Base-by-base conservation (phyloP, 192 early-diverging fungal genomes). In the Phycomyces blakesleeanus region DNA sequence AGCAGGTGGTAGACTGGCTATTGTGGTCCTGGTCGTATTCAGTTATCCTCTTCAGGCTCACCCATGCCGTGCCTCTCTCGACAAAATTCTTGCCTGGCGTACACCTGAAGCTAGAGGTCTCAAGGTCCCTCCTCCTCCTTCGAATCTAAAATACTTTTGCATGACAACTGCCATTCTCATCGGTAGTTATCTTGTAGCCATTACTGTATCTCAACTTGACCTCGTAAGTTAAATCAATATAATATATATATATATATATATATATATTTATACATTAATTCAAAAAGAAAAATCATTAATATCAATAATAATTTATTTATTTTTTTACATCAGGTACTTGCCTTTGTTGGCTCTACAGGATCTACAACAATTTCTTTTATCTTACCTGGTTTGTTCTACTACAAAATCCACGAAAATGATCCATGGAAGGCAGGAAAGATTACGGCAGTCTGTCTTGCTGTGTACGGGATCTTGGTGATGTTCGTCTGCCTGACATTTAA, bases 361-460 rank as follows among this genome's bases (percentile, higher is more conserved):
- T 95, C 93, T 2, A 98, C 95, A 0, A 88, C 87, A 29, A 93
- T 99, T 41, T 94, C 93, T 51, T 98, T 97, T 72, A 99, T 99
- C 60, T 76, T 99, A 18, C 97, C 97, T 0, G 93, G 94, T 3
- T 42, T 91, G 11, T 93, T 97, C 61, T 98, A 97, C 78, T 94
- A 87, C 78, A 94, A 91, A 75, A 61, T 95, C 47, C 86, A 89
- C 57, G 68, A 80, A 56, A 63, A 79, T 52, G 67, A 78, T 34
- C 76, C 79, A 6, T 92, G 89, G 89, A 77, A 78, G 16, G 39
- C 62, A 10, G 82, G 82, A 72, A 91, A 92, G 66, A 65, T 89
- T 7, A 58, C 80, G 15, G 81, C 93, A 5, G 76, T 89, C 3
- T 65, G 68, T 25, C 51, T 98, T 38, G 73, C 79, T 0, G 18